Percentiles rank a stretch among this genome's conserved stretches.
Conservation (phyloP, 2,329 filamentous ascomycete genomes). For the Talaromyces atroroseus region DNA sequence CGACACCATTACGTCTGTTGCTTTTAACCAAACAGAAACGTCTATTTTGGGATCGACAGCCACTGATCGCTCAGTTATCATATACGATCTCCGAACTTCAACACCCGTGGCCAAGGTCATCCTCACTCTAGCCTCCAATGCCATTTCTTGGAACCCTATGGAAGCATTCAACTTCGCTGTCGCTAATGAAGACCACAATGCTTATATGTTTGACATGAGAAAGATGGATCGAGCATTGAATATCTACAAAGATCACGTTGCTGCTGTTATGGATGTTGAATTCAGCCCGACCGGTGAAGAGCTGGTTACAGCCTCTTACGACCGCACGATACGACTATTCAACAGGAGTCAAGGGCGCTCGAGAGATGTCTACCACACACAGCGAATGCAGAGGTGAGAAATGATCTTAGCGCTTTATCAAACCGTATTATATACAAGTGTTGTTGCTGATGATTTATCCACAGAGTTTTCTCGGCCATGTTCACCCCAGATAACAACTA, state of each 20-base stretch:
- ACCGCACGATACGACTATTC: conserved; percentile 84
- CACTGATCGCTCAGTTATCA: conserved; percentile 76
- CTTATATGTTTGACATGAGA: conserved; percentile 90
- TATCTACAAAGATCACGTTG: conserved; percentile 82
- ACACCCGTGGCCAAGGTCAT: conserved; percentile 76
- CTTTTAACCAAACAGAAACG: conserved; percentile 92
- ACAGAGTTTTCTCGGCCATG: conserved; percentile 70
- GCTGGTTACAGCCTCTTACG: conserved; percentile 82
- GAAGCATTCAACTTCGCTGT: conserved; percentile 93
- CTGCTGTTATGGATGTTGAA: conserved; percentile 93
- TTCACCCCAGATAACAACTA: conserved; percentile 90
- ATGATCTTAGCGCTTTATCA: neutral
- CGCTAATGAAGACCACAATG: conserved; percentile 90
- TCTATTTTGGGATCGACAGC: conserved; percentile 81
- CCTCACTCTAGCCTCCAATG: conserved; percentile 76
- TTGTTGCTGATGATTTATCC: conserved; percentile 15
- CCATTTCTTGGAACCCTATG: conserved; percentile 90
- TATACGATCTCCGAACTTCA: conserved; percentile 87
- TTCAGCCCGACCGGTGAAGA: conserved; percentile 93
- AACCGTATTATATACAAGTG: neutral
- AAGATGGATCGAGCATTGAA: conserved; percentile 84
- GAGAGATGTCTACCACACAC: conserved; percentile 92
- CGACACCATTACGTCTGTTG: conserved; percentile 82
- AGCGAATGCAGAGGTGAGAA: conserved; percentile 74
- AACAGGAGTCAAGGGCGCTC: conserved; percentile 73